Evolutionary conservation across 805 yeast genomes (phyloP).

Genomic region (Yarrowia hollandica): DNA sequence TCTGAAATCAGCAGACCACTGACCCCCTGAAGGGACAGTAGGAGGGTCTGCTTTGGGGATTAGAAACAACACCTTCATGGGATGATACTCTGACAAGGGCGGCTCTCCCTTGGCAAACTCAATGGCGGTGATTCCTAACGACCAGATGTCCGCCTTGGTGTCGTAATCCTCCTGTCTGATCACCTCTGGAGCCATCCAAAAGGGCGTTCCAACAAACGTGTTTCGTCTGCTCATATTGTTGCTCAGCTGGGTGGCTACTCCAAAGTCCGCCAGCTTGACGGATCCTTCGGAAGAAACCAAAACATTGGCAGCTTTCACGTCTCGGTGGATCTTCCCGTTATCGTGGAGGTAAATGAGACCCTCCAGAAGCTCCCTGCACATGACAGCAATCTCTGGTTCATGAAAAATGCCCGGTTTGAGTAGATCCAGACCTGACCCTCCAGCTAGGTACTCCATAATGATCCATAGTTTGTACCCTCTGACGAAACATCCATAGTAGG

Average conservation of each 20-base stretch:
- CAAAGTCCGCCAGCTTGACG: slow-evolving; percentile 88
- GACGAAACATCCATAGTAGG: slow-evolving; percentile 62
- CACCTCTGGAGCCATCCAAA: slow-evolving; percentile 99
- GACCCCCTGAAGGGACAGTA: slow-evolving; percentile 43
- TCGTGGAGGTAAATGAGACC: slow-evolving; percentile 78
- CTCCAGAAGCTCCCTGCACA: slow-evolving; percentile 60
- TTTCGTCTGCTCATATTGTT: slow-evolving; percentile 53
- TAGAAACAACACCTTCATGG: slow-evolving; percentile 70
- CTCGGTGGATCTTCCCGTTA: slow-evolving; percentile 80
- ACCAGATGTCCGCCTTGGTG: slow-evolving; percentile 93
- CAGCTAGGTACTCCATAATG: slow-evolving; percentile 94
- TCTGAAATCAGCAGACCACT: slow-evolving; percentile 45
- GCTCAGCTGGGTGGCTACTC: slow-evolving; percentile 82
- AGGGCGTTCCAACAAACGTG: slow-evolving; percentile 93
- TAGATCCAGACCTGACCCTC: slow-evolving; percentile 80
- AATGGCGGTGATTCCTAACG: slow-evolving; percentile 86
- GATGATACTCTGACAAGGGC: slow-evolving; percentile 71
- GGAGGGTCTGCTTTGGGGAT: slow-evolving; percentile 73
- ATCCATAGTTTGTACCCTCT: slow-evolving; percentile 76
- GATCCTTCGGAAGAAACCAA: slow-evolving; percentile 66
- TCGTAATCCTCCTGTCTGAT: slow-evolving; percentile 62
- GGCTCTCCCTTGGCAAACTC: slow-evolving; percentile 83
- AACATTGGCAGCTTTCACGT: slow-evolving; percentile 87
- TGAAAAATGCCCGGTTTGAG: slow-evolving; percentile 55
- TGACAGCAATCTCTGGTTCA: slow-evolving; percentile 62